Evolutionary conservation across 1,284 basidiomycete species (phyloP), one percentile per base, ranked within the genome.

Genomic region (Trichosporon sp.): DNA sequence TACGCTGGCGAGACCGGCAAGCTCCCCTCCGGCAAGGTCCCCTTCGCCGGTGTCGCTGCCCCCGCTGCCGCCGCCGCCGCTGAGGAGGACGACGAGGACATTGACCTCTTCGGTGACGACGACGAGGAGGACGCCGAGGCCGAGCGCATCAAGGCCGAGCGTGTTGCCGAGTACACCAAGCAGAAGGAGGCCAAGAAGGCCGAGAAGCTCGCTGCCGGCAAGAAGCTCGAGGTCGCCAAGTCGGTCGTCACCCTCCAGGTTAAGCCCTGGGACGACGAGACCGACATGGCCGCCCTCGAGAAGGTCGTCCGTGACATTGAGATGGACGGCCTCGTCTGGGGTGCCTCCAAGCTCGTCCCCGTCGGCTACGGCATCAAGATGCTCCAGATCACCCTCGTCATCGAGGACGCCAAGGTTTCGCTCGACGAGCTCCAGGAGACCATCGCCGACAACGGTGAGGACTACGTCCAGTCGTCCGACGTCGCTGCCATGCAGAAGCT

Each of bases 241-340:
- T 94, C 73, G 65, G 86, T 86, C 68, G 82, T 83, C 70, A 99
- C 97, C 67, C 86, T 98, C 78, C 95, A 98, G 76, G 94, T 99
- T 74, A 99, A 98, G 86, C 96, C 95, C 63, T 96, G 95, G 96
- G 96, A 99, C 83, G 95, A 98, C 83, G 95, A 98, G 87, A 99
- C 96, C 71, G 93, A 98, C 86, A 95, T 99, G 93, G 87, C 82
- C 66, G 91, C 86, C 68, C 87, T 99, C 76, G 96, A 99, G 85
- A 84, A 87, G 53, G 78, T 86, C 56, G 95, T 99, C 68, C 91
- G 96, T 74, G 90, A 91, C 32, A 90, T 99, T 79, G 89, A 94
- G 84, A 86, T 89, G 87, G 91, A 93, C 70, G 96, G 97, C 81
- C 90, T 99, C 73, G 88, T 98, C 66, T 99, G 97, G 96, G 82